phyloP scores from a whole-genome alignment of 2,329 filamentous ascomycete species.

The Xylaria sp. region DNA sequence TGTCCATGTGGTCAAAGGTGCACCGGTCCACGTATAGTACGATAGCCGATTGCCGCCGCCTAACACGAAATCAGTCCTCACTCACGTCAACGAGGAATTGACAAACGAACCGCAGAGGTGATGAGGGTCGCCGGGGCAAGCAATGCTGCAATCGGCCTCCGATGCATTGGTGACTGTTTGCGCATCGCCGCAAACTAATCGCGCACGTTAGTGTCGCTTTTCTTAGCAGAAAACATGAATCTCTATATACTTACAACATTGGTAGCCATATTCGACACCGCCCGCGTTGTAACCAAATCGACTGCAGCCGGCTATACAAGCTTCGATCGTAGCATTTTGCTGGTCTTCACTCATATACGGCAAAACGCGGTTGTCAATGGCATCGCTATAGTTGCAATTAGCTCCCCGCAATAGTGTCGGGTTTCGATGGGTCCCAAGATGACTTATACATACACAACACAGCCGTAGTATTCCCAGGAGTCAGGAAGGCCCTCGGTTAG shows the following conservation, averaged over 20 bases:
- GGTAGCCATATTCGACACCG: slow-evolving; percentile 56
- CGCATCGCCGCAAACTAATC: slow-evolving; percentile 51
- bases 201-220: slow-evolving; percentile 2
- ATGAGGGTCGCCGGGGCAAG: slow-evolving; percentile 50
- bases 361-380: slow-evolving; percentile 44
- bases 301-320: slow-evolving; percentile 54
- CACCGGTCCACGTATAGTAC: slow-evolving; percentile 60
- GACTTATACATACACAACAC: slow-evolving; percentile 34
- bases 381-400: slow-evolving; percentile 36
- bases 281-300: slow-evolving; percentile 55
- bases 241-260: slow-evolving; percentile 49
- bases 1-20: slow-evolving; percentile 59
- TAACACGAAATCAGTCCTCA: slow-evolving; percentile 15
- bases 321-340: slow-evolving; percentile 53
- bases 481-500: slow-evolving; percentile 32
- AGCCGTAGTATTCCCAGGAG: slow-evolving; percentile 40
- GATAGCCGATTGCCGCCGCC: slow-evolving; percentile 56
- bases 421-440: not conserved
- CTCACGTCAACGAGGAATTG: not conserved
- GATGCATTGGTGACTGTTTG: slow-evolving; percentile 45
- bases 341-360: slow-evolving; percentile 53
- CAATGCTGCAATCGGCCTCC: slow-evolving; percentile 53
- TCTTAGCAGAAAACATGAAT: not conserved
- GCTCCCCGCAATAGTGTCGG: slow-evolving; percentile 21
- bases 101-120: slow-evolving; percentile 50